phyloP scores from a whole-genome alignment of 495 filamentous ascomycete genomes.

The Aspergillus kassunensis region DNA sequence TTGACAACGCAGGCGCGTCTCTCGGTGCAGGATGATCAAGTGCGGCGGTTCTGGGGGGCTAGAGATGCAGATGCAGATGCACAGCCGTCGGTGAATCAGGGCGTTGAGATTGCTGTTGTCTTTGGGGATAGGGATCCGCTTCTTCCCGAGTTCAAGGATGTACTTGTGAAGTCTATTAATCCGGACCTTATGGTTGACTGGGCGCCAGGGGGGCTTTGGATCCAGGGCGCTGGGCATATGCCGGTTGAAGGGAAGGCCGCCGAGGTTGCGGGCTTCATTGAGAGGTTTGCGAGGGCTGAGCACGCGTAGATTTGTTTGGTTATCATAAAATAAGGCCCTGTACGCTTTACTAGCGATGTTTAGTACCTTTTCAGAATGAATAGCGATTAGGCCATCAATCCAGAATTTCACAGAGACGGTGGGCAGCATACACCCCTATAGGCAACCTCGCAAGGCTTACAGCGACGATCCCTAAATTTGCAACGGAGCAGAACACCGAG shows the following conservation, averaged over 20 bases:
- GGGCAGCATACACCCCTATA: too few relatives aligned
- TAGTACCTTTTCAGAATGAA: too few relatives aligned
- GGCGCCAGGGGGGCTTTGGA: slow-evolving; percentile 2
- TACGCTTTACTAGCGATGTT: too few relatives aligned
- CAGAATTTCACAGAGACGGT: too few relatives aligned
- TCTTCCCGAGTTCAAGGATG: neutral
- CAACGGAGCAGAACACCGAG: too few relatives aligned
- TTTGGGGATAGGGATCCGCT: neutral
- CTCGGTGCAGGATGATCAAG: neutral
- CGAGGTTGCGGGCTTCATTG: neutral
- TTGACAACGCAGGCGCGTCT: neutral
- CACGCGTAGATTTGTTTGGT: too few relatives aligned
- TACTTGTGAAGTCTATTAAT: neutral
- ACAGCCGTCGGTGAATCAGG: too few relatives aligned
- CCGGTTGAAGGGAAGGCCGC: neutral
- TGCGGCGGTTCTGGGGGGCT: neutral
- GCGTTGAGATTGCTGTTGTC: neutral
- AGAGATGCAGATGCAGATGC: neutral
- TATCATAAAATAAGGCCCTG: too few relatives aligned
- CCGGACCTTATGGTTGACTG: neutral
- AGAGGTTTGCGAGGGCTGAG: neutral
- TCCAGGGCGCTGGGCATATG: neutral
- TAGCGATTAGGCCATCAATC: too few relatives aligned
- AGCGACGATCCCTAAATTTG: too few relatives aligned
- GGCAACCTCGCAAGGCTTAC: too few relatives aligned